phyloP scores from a whole-genome alignment of 768 basidiomycete genomes.

The Suillus luteus region DNA sequence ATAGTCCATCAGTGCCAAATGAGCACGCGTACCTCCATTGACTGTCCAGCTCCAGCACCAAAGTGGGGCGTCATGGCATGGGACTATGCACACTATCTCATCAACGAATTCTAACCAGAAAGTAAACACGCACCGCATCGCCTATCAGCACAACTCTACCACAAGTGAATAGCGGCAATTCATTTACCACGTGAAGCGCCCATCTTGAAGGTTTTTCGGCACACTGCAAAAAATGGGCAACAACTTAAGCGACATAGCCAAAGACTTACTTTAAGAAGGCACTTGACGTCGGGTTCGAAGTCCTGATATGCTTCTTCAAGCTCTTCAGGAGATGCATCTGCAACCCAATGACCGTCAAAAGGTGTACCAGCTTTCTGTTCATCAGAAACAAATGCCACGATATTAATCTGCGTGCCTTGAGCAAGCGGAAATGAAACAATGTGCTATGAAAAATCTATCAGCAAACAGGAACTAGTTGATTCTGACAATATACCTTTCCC shows the following conservation, averaged over 20 bases:
- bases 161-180: constrained; percentile 41
- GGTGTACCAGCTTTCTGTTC: constrained; percentile 30
- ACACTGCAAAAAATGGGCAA: constrained; percentile 24
- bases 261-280: constrained; percentile 30
- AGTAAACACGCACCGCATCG: constrained; percentile 42
- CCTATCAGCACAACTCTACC: constrained; percentile 49
- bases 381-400: constrained; percentile 34
- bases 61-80: constrained; percentile 30
- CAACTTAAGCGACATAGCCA: not conserved
- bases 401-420: constrained; percentile 38
- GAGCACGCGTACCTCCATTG: constrained; percentile 23
- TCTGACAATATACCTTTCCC: constrained; percentile 11
- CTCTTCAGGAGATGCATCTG: constrained; percentile 35
- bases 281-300: constrained; percentile 41
- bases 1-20: not conserved
- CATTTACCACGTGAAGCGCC: constrained; percentile 45
- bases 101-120: not conserved
- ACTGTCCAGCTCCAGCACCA: constrained; percentile 30
- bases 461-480: not conserved
- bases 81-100: constrained; percentile 10
- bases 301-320: constrained; percentile 30
- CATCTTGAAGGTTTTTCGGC: constrained; percentile 42
- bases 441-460: constrained; percentile 29
- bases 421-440: constrained; percentile 43
- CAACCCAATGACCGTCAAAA: constrained; percentile 36